Evolutionary conservation across 2,329 filamentous ascomycete species (phyloP).

Genomic region (Septoria linicola): DNA sequence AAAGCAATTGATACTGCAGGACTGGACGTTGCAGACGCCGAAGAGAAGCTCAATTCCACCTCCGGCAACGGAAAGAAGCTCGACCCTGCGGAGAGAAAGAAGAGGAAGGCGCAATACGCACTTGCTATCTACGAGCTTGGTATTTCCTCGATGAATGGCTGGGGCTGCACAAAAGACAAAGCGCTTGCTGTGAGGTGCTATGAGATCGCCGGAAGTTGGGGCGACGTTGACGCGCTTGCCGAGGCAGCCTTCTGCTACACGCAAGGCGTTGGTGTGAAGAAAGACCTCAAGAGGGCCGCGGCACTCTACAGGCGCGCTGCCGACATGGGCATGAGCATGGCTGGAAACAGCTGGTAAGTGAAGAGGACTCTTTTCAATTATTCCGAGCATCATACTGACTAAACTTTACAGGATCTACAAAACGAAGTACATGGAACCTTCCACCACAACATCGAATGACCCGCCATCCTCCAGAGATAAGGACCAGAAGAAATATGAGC

Average conservation of each 20-base stretch:
- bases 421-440: conserved; percentile 73
- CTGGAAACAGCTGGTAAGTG: conserved; percentile 94
- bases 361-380: too few relatives aligned
- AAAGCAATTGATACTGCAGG: conserved; percentile 87
- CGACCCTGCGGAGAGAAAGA: conserved; percentile 64
- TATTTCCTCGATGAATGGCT: conserved; percentile 96
- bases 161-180: conserved; percentile 94
- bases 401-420: conserved; percentile 81
- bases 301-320: conserved; percentile 88
- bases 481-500: conserved; percentile 22
- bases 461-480: conserved; percentile 9
- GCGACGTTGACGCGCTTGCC: conserved; percentile 87
- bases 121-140: conserved; percentile 95
- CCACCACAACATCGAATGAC: not conserved
- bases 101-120: conserved; percentile 88
- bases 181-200: conserved; percentile 84
- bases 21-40: conserved; percentile 71
- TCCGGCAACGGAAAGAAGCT: conserved; percentile 21
- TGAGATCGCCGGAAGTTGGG: conserved; percentile 94
- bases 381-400: not conserved
- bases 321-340: conserved; percentile 92
- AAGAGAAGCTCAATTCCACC: conserved; percentile 23
- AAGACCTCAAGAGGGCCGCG: conserved; percentile 91
- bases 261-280: conserved; percentile 89
- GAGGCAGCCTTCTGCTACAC: conserved; percentile 97